Conservation (phyloP, 2,329 filamentous ascomycete species). For the Xylaria sp. region DNA sequence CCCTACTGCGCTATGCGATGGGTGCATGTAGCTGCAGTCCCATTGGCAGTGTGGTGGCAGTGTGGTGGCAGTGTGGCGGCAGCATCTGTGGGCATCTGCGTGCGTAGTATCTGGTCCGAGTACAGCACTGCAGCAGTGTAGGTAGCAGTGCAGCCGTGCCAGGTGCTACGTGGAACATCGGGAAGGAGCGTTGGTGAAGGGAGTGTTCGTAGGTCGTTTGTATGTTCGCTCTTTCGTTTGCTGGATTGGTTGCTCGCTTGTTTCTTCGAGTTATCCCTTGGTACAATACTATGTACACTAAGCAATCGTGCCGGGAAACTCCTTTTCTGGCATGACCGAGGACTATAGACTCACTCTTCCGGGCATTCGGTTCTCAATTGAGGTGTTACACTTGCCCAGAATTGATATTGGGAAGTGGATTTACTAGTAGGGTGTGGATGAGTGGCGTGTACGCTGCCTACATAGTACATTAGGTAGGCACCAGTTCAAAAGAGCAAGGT, state of each 20-base stretch:
- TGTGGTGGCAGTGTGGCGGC: background rate
- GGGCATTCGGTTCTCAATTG: background rate
- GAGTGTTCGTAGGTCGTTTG: conserved; percentile 13
- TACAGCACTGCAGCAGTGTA: conserved; percentile 1
- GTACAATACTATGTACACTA: background rate
- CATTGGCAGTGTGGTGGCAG: background rate
- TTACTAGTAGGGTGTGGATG: too few relatives aligned
- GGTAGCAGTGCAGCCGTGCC: conserved; percentile 12
- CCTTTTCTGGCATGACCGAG: too few relatives aligned
- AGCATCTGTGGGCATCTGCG: background rate
- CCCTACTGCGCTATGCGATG: background rate
- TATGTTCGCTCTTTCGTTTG: background rate
- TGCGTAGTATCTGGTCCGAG: background rate
- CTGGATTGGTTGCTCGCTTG: background rate
- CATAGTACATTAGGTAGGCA: too few relatives aligned
- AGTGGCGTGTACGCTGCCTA: too few relatives aligned
- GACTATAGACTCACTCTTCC: too few relatives aligned
- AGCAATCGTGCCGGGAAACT: background rate
- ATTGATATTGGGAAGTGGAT: too few relatives aligned
- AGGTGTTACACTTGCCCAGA: too few relatives aligned
- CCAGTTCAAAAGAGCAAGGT: too few relatives aligned
- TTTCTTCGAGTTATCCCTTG: conserved; percentile 5
- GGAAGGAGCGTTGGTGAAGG: conserved; percentile 9
- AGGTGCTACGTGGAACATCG: conserved; percentile 25
- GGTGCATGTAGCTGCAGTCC: background rate